Evolutionary conservation across 169 alveolate genomes (phyloP).

Genomic region (Plasmodium adleri): DNA sequence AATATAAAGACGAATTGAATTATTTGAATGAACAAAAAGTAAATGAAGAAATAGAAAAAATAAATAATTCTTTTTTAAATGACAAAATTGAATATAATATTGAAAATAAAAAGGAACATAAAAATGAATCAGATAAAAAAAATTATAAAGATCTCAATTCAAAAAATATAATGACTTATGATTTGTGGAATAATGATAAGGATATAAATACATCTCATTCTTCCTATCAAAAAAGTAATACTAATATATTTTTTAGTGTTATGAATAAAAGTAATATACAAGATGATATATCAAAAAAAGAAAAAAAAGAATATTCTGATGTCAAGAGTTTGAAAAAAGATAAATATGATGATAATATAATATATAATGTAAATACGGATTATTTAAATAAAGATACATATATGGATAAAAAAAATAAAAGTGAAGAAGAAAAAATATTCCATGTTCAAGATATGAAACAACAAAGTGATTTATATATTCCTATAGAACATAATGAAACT

Average conservation of each 20-base stretch:
- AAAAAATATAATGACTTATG: too few relatives aligned
- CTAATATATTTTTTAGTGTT: too few relatives aligned
- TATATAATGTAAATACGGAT: not conserved
- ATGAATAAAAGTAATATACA: too few relatives aligned
- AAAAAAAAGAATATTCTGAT: not conserved
- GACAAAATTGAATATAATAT: too few relatives aligned
- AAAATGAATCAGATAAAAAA: too few relatives aligned
- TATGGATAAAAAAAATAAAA: not conserved
- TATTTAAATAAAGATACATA: not conserved
- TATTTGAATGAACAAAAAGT: conserved; percentile 6
- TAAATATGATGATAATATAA: not conserved
- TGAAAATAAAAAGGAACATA: too few relatives aligned
- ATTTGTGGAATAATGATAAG: too few relatives aligned
- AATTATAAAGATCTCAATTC: too few relatives aligned
- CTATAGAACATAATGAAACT: not conserved
- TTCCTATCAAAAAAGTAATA: too few relatives aligned
- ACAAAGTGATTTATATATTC: conserved; percentile 9
- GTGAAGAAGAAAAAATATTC: not conserved
- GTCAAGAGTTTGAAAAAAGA: not conserved
- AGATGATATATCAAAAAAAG: too few relatives aligned
- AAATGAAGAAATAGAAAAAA: conserved; percentile 1
- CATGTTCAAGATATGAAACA: not conserved
- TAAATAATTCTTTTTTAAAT: too few relatives aligned
- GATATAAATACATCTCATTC: too few relatives aligned
- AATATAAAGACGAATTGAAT: conserved; percentile 33